phyloP scores from a whole-genome alignment of 2,329 filamentous ascomycete species.

The Colletotrichum sp. region DNA sequence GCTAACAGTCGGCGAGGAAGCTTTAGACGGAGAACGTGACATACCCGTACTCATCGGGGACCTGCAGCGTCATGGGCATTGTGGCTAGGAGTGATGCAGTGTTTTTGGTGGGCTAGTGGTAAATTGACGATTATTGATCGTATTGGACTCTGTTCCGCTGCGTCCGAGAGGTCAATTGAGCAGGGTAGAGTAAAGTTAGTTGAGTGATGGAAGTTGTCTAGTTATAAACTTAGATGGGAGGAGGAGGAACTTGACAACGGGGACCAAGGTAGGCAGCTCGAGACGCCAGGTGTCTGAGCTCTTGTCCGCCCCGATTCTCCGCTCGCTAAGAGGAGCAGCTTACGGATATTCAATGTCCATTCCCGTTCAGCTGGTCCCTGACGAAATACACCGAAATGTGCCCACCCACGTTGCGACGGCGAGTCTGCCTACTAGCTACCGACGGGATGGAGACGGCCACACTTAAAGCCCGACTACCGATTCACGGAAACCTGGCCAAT shows the following conservation, averaged over 20 bases:
- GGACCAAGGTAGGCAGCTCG: background rate
- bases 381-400: background rate
- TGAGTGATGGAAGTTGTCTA: background rate
- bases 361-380: background rate
- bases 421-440: background rate
- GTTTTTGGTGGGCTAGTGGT: background rate
- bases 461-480: background rate
- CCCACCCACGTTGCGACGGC: background rate
- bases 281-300: slow-evolving; percentile 2
- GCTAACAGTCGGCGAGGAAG: background rate
- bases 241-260: background rate
- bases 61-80: slow-evolving; percentile 48
- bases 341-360: background rate
- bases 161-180: background rate
- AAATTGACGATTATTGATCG: background rate
- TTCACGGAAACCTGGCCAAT: background rate
- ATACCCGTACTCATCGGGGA: slow-evolving; percentile 59
- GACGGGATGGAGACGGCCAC: background rate
- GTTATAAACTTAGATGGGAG: background rate
- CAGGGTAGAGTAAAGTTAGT: background rate
- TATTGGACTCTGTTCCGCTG: background rate
- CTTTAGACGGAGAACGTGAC: slow-evolving; percentile 19
- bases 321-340: background rate
- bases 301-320: background rate
- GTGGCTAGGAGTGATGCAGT: slow-evolving; percentile 22